Percentiles rank a stretch among this genome's conserved stretches.
Conservation (phyloP, 345 rosid genomes). For the Ailanthus altissimus region DNA sequence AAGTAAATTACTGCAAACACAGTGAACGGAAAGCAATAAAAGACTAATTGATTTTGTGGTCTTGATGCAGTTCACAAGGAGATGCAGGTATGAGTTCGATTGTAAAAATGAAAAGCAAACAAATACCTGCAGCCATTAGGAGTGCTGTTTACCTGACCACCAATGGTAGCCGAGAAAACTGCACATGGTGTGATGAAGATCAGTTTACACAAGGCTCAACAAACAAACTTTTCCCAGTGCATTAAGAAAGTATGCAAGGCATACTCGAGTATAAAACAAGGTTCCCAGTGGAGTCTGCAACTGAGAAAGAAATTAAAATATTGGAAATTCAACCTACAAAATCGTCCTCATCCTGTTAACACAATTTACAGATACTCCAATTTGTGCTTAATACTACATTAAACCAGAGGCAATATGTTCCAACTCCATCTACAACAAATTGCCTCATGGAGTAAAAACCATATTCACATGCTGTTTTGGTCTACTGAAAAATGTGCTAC, state of each 20-base stretch:
- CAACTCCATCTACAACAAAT: neutral
- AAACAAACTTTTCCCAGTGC: neutral
- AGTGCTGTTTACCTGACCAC: constrained; percentile 53
- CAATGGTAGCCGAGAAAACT: constrained; percentile 50
- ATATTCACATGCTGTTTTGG: no score
- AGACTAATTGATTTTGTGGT: neutral
- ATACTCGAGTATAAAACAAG: constrained; percentile 51
- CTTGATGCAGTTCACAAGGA: neutral
- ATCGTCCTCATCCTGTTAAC: constrained; percentile 1
- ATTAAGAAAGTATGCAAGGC: constrained; percentile 12
- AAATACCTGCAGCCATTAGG: constrained; percentile 60
- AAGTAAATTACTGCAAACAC: constrained; percentile 54
- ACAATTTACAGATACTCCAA: neutral
- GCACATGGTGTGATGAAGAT: constrained; percentile 21
- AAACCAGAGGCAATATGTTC: neutral
- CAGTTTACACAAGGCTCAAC: neutral
- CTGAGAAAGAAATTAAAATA: constrained; percentile 59
- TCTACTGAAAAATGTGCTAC: no score
- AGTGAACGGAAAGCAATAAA: neutral
- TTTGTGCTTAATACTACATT: neutral
- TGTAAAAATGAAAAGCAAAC: neutral
- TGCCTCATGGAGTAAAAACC: no score
- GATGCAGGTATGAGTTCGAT: neutral
- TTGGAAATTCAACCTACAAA: constrained; percentile 64
- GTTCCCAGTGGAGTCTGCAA: constrained; percentile 63